A percentile compares a stretch with the other conserved stretches of the same genome.
Evolutionary conservation across 108 stramenopile species (phyloP).

Genomic region (Nitzschia inconspicua): DNA sequence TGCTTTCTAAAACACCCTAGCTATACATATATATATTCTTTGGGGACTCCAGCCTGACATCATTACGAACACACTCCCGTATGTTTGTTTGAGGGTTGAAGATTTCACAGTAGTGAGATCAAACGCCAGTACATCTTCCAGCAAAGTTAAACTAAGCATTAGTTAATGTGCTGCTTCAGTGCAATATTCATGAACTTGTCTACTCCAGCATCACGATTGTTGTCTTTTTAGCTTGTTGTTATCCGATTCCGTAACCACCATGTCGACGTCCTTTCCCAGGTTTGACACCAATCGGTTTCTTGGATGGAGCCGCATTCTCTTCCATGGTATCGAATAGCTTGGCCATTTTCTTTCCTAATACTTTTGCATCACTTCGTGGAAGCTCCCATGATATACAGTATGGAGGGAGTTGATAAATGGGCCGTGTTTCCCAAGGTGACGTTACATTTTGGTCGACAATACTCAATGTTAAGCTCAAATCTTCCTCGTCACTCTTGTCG

Average conservation of each 20-base stretch:
- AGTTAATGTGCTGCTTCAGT: too few species aligned
- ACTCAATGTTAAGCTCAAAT: slow-evolving; percentile 5
- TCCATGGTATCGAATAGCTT: slow-evolving; percentile 49
- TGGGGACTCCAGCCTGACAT: too few species aligned
- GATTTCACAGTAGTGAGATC: too few species aligned
- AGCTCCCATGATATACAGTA: slow-evolving; percentile 55
- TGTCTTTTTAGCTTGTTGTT: slow-evolving; percentile 5
- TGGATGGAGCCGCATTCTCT: slow-evolving; percentile 34
- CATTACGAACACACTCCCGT: too few species aligned
- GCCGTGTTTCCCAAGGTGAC: slow-evolving; percentile 42
- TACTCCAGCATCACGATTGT: not conserved
- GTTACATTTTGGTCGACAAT: slow-evolving; percentile 17
- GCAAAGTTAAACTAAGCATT: too few species aligned
- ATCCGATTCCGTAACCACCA: slow-evolving; percentile 84
- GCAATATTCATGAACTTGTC: not conserved
- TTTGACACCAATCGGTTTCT: slow-evolving; percentile 67
- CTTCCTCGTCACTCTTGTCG: slow-evolving; percentile 10
- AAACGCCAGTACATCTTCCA: too few species aligned
- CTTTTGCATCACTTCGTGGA: slow-evolving; percentile 59
- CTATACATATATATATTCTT: too few species aligned
- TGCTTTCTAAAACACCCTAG: too few species aligned
- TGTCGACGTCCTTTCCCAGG: slow-evolving; percentile 71
- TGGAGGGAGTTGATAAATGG: slow-evolving; percentile 75
- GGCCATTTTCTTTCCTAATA: slow-evolving; percentile 63
- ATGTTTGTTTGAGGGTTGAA: too few species aligned